A percentile compares a stretch with the other conserved stretches of the same genome.
These are phyloP conservation scores for Podospora pseudopauciseta DNA, from an alignment of 495 filamentous ascomycete species.

Conservation along the genomic window DNA sequence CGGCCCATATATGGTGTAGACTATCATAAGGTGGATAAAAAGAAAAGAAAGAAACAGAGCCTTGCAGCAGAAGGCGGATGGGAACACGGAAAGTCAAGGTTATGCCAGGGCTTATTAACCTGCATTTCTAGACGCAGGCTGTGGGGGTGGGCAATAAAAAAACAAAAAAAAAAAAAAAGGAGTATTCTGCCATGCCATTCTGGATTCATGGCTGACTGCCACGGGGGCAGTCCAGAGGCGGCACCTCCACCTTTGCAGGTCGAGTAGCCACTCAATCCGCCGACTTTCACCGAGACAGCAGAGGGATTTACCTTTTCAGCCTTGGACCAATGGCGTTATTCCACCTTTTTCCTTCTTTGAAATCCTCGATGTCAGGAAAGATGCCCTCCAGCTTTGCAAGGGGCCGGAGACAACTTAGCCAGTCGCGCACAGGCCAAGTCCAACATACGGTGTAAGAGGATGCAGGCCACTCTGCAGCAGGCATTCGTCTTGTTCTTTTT, in stretches of 20 bases:
- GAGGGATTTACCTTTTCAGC: background rate
- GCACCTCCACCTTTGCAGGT: background rate
- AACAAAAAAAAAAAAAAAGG: background rate
- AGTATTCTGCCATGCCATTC: background rate
- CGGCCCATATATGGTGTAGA: background rate
- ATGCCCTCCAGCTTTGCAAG: background rate
- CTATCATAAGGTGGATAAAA: too few species aligned
- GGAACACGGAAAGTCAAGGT: background rate
- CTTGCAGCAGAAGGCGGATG: slow-evolving; percentile 7
- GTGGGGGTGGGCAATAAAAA: background rate
- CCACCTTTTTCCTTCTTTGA: background rate
- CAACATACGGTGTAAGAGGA: slow-evolving; percentile 14
- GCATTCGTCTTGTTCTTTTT: slow-evolving; percentile 1
- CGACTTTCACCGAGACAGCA: slow-evolving; percentile 5
- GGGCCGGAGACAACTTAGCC: background rate
- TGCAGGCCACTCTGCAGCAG: background rate
- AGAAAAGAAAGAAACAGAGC: background rate
- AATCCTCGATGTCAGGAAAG: background rate
- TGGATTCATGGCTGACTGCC: slow-evolving; percentile 6
- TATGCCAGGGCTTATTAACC: slow-evolving; percentile 10
- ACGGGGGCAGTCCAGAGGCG: background rate
- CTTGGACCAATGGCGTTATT: slow-evolving; percentile 12
- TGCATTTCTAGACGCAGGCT: slow-evolving; percentile 12
- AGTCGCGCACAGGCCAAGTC: slow-evolving; percentile 16
- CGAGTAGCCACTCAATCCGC: background rate